phyloP scores from a whole-genome alignment of 768 basidiomycete species.

The Hebeloma cylindrosporum region DNA sequence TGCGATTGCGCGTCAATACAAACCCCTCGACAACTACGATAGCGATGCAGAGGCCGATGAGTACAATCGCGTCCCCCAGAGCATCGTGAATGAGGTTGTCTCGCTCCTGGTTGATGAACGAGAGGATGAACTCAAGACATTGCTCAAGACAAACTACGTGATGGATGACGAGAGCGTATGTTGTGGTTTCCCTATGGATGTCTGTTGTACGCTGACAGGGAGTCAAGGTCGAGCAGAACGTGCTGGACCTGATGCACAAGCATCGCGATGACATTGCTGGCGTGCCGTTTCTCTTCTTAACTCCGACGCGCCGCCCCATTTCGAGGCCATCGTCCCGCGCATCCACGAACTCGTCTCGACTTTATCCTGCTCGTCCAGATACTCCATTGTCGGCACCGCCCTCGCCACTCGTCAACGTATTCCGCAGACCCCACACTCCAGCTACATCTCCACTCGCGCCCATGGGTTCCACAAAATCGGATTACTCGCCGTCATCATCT shows the following conservation, averaged over 20 bases:
- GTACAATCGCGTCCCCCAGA: slow-evolving; percentile 51
- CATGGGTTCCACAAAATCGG: slow-evolving; percentile 46
- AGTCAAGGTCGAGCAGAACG: slow-evolving; percentile 77
- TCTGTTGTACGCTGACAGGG: slow-evolving; percentile 14
- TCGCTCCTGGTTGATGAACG: slow-evolving; percentile 75
- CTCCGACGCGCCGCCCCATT: slow-evolving; percentile 74
- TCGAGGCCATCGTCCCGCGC: slow-evolving; percentile 82
- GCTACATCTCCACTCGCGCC: slow-evolving; percentile 72
- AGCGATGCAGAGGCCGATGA: slow-evolving; percentile 55
- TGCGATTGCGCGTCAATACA: slow-evolving; percentile 72
- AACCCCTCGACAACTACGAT: slow-evolving; percentile 57
- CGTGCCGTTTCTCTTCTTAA: slow-evolving; percentile 81
- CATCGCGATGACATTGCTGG: slow-evolving; percentile 84
- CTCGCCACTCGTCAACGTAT: slow-evolving; percentile 73
- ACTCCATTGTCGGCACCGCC: slow-evolving; percentile 74
- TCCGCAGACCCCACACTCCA: slow-evolving; percentile 80
- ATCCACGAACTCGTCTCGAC: slow-evolving; percentile 64
- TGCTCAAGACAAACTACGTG: slow-evolving; percentile 70
- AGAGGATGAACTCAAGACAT: slow-evolving; percentile 79
- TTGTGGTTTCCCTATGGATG: slow-evolving; percentile 7
- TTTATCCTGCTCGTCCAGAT: slow-evolving; percentile 65
- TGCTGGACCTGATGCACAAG: slow-evolving; percentile 94
- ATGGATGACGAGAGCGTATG: slow-evolving; percentile 71
- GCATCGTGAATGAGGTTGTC: slow-evolving; percentile 71
- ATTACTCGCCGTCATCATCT: slow-evolving; percentile 64